Evolutionary conservation across 2,329 filamentous ascomycete species (phyloP).

Genomic region (Exophiala mesophila): DNA sequence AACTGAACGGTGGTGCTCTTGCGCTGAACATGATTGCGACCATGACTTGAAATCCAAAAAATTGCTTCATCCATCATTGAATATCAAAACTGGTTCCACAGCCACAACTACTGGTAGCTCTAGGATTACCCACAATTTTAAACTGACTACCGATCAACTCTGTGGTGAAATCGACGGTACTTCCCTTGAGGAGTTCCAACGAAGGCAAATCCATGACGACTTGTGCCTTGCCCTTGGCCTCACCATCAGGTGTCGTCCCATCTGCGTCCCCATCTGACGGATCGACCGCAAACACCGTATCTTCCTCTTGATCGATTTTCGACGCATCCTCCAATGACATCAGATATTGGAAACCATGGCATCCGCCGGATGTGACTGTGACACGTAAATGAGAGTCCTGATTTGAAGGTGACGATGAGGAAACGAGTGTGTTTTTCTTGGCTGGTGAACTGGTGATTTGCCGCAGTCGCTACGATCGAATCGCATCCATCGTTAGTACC

Average conservation of each 20-base stretch:
- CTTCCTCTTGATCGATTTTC: slow-evolving; percentile 65
- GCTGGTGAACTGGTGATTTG: slow-evolving; percentile 67
- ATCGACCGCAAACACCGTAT: slow-evolving; percentile 76
- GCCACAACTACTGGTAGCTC: slow-evolving; percentile 88
- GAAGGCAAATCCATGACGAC: slow-evolving; percentile 85
- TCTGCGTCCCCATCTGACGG: slow-evolving; percentile 16
- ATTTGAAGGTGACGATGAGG: slow-evolving; percentile 31
- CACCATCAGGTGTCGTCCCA: too few relatives aligned
- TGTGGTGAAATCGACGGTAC: slow-evolving; percentile 93
- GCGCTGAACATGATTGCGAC: too few relatives aligned
- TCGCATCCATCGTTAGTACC: too few relatives aligned
- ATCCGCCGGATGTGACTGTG: slow-evolving; percentile 86
- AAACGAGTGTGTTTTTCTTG: slow-evolving; percentile 37
- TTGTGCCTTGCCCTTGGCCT: slow-evolving; percentile 55
- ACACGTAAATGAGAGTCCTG: slow-evolving; percentile 83
- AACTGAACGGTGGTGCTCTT: too few relatives aligned
- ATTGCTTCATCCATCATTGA: slow-evolving; percentile 44
- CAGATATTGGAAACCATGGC: slow-evolving; percentile 95
- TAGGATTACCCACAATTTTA: slow-evolving; percentile 90
- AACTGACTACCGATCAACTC: slow-evolving; percentile 94
- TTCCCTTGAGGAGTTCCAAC: slow-evolving; percentile 82
- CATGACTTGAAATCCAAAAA: not conserved
- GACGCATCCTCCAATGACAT: slow-evolving; percentile 69
- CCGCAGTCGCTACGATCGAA: slow-evolving; percentile 65
- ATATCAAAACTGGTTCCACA: slow-evolving; percentile 98